phyloP scores from a whole-genome alignment of 768 basidiomycete species.

The Sporobolomyces pararoseus region DNA sequence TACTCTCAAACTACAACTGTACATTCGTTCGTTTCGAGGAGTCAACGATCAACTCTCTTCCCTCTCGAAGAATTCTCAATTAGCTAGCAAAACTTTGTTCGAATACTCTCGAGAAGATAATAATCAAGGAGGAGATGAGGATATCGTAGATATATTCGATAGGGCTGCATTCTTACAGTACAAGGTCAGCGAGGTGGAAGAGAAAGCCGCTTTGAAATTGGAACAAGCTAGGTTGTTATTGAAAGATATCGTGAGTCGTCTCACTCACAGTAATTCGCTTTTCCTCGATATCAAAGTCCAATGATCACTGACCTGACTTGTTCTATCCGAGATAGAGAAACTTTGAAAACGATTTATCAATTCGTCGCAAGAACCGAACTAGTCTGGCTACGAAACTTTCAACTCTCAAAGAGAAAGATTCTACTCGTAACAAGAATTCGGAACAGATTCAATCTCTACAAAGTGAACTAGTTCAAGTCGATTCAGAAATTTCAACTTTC shows the following conservation, averaged over 20 bases:
- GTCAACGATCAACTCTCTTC: conserved; percentile 20
- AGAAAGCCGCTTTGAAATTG: conserved; percentile 25
- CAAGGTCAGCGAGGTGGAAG: conserved; percentile 35
- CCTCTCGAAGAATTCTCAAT: conserved; percentile 33
- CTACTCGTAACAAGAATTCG: conserved; percentile 1
- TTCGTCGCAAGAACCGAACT: conserved; percentile 22
- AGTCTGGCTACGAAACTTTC: conserved; percentile 21
- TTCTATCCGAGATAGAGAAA: conserved; percentile 35
- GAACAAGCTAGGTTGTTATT: conserved; percentile 31
- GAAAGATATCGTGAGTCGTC: conserved; percentile 41
- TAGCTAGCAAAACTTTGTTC: conserved; percentile 25
- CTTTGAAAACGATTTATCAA: conserved; percentile 43
- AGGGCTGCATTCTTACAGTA: conserved; percentile 38
- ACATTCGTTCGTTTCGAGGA: conserved; percentile 31
- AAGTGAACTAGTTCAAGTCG: conserved; percentile 25
- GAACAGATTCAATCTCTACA: conserved; percentile 25
- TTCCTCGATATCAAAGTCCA: not conserved
- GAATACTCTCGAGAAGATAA: conserved; percentile 24
- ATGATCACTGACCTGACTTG: not conserved
- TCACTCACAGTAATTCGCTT: not conserved
- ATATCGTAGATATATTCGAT: conserved; percentile 39
- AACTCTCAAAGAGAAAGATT: conserved; percentile 3
- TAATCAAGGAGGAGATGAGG: conserved; percentile 25
- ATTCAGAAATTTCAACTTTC: conserved; percentile 27
- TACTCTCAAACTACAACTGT: conserved; percentile 38